These are phyloP conservation scores for Ceratocystis variospora DNA, from an alignment of 2,329 filamentous ascomycete species.

Conservation along the genomic window DNA sequence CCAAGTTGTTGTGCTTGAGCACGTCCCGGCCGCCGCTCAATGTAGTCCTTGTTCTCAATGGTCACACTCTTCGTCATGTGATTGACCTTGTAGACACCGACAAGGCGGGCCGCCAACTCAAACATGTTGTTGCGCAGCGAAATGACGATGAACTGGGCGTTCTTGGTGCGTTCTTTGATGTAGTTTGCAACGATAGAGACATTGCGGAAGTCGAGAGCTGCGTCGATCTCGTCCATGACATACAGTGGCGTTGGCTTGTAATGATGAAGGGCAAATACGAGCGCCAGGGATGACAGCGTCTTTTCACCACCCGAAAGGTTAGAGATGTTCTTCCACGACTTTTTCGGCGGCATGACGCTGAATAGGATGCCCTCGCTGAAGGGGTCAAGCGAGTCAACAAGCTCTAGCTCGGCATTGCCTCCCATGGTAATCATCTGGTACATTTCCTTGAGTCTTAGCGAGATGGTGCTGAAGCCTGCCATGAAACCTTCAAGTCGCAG, in stretches of 20 bases:
- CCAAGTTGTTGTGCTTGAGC: slow-evolving; percentile 23
- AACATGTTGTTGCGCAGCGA: slow-evolving; percentile 99
- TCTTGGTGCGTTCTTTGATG: slow-evolving; percentile 98
- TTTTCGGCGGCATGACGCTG: slow-evolving; percentile 98
- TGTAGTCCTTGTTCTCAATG: slow-evolving; percentile 73
- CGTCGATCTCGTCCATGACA: slow-evolving; percentile 99
- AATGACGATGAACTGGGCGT: slow-evolving; percentile 98
- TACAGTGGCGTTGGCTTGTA: slow-evolving; percentile 96
- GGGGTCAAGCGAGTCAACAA: slow-evolving; percentile 89
- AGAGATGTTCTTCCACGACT: slow-evolving; percentile 98
- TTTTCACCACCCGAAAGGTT: slow-evolving; percentile 95
- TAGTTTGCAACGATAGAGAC: slow-evolving; percentile 97
- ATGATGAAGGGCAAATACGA: slow-evolving; percentile 97
- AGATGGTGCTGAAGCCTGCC: slow-evolving; percentile 92
- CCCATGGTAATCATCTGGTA: slow-evolving; percentile 99
- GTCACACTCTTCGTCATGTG: slow-evolving; percentile 94
- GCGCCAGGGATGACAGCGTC: slow-evolving; percentile 78
- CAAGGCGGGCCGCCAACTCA: slow-evolving; percentile 84
- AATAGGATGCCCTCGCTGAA: slow-evolving; percentile 96
- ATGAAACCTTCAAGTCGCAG: slow-evolving; percentile 92
- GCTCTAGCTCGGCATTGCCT: slow-evolving; percentile 90
- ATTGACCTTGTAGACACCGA: slow-evolving; percentile 98
- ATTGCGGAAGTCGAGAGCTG: slow-evolving; percentile 92
- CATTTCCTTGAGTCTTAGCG: slow-evolving; percentile 93
- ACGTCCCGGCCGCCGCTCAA: slow-evolving; percentile 31